Conservation (phyloP, 805 yeast species). For the Hanseniaspora taiwanica region DNA sequence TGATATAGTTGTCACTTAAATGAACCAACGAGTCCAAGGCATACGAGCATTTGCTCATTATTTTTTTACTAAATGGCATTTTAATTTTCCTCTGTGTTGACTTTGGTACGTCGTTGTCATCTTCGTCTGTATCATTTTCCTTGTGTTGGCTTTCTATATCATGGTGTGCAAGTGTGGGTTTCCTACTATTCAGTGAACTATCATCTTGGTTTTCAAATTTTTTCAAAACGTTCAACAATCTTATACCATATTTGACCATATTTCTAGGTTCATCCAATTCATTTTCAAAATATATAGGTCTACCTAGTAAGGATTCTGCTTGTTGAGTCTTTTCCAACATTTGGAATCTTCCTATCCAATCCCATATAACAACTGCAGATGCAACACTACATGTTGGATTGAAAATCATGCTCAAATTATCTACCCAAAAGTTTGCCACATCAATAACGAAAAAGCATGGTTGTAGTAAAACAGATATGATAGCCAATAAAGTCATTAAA, state of each 20-base stretch:
- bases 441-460: conserved; percentile 66
- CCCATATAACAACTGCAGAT: conserved; percentile 70
- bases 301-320: conserved; percentile 59
- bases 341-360: conserved; percentile 62
- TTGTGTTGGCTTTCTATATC: too few species aligned
- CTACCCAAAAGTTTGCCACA: conserved; percentile 63
- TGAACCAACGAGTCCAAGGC: not conserved
- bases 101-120: too few species aligned
- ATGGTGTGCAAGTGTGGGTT: too few species aligned
- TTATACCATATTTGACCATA: conserved; percentile 19
- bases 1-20: not conserved
- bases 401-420: conserved; percentile 58
- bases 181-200: too few species aligned
- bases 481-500: conserved; percentile 42
- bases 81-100: too few species aligned
- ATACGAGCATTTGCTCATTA: not conserved
- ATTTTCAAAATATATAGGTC: conserved; percentile 64
- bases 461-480: conserved; percentile 43
- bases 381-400: conserved; percentile 59
- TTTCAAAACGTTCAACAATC: conserved; percentile 16
- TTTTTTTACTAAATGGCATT: too few species aligned
- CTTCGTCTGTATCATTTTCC: conserved; percentile 1
- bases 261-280: conserved; percentile 14
- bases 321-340: conserved; percentile 45
- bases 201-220: conserved; percentile 7